Base-by-base conservation (phyloP, 192 early-diverging fungal genomes). In the Spizellomyces sp. region DNA sequence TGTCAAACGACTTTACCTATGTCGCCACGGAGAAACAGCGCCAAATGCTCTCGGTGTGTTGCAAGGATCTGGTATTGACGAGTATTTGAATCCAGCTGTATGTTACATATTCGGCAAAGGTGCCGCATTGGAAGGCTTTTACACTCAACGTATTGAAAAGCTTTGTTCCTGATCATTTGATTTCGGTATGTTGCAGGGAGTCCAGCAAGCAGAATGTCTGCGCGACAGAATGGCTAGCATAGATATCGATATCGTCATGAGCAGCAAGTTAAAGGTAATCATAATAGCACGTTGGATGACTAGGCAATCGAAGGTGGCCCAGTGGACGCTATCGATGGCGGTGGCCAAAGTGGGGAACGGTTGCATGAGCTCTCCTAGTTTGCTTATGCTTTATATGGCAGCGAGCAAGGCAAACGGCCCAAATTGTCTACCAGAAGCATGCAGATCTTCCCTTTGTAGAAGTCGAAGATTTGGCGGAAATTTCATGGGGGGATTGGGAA, bases 401-500 rank as follows among this genome's bases (percentile, higher is more conserved):
- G 75, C 55, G 79, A 47, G 76, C 79, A 5, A 48, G 64, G 43
- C 58, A 85, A 65, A 86, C 85, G 5, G 77, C 71, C 6, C 66
- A 85, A 70, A 74, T 75, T 5, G 81, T 85, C 5, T 41, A 48
- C 48, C 41, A 75, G 60, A 56, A 50, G 10, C 81, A 86, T 61
- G 68, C 69, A 7, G 60, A 69, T 45, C 66, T 73, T 43, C 65
- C 71, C 27, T 76, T 83, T 55, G 44, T 79, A 6, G 57, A 74
- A 68, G 63, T 80, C 27, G 54, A 22, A n/a, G 73, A 85, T 14
- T 68, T 86, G 48, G 72, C 69, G 12, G 85, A 86, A 67, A 85
- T 86, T 15, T 71, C 68, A 10, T 86, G 85, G 85, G 85, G 85
- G n/a, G 81, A 68, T 27, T 82, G 79, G 77, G 85, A 86, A 58